phyloP scores from a whole-genome alignment of 2,329 filamentous ascomycete species.

The Fusarium oligoseptatum region DNA sequence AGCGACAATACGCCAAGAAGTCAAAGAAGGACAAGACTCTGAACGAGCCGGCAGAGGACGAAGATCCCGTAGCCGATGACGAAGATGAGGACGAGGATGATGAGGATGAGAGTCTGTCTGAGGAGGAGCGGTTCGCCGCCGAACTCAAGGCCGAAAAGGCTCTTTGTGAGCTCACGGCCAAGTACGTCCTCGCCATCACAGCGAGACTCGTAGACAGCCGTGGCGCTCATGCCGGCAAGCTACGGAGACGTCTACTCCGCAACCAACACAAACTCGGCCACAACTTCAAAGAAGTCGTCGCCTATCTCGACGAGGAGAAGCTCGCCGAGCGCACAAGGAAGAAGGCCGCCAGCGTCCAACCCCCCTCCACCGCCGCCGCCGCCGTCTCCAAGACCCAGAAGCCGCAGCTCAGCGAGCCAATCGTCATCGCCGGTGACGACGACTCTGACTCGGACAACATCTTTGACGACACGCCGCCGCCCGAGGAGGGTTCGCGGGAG shows the following conservation, averaged over 20 bases:
- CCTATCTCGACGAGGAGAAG: constrained; percentile 80
- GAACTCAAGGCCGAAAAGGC: constrained; percentile 85
- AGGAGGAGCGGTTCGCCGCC: constrained; percentile 71
- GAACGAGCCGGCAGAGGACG: constrained; percentile 76
- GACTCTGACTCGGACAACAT: constrained; percentile 53
- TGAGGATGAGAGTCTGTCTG: constrained; percentile 65
- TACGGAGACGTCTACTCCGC: constrained; percentile 79
- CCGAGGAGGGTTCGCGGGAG: constrained; percentile 70
- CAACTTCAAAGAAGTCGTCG: constrained; percentile 88
- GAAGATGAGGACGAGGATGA: constrained; percentile 69
- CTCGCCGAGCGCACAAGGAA: constrained; percentile 60
- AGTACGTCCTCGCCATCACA: constrained; percentile 84
- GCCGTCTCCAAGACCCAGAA: constrained; percentile 51
- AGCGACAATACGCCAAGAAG: constrained; percentile 82
- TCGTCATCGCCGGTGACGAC: constrained; percentile 59
- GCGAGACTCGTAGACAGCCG: constrained; percentile 79
- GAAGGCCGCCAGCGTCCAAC: constrained; percentile 47
- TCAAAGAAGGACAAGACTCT: constrained; percentile 68
- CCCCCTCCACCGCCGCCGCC: constrained; percentile 38
- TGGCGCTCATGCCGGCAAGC: constrained; percentile 70
- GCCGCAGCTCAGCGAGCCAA: constrained; percentile 57
- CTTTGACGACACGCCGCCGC: constrained; percentile 63
- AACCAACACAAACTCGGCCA: constrained; percentile 85
- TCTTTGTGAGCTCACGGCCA: constrained; percentile 87
- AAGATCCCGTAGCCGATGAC: constrained; percentile 77